Evolutionary conservation across 306 rosid species (phyloP).

Genomic region (Mimosa bimucronata): DNA sequence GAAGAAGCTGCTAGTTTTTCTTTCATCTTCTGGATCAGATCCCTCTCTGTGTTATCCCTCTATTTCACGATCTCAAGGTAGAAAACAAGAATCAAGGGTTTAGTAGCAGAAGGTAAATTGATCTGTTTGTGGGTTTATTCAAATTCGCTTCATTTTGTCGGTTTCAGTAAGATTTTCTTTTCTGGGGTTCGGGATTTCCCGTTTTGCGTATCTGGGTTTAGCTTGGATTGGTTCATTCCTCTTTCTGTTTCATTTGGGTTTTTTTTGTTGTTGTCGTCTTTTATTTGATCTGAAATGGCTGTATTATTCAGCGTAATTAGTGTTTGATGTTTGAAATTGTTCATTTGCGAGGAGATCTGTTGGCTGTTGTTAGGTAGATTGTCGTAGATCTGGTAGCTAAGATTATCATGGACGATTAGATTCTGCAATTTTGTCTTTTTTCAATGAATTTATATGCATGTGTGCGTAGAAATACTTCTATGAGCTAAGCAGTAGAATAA

Average conservation of each 20-base stretch:
- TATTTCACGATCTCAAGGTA: conserved; percentile 26
- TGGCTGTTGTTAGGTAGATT: conserved; percentile 26
- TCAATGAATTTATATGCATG: conserved; percentile 17
- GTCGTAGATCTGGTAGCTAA: conserved; percentile 47
- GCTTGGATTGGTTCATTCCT: not conserved
- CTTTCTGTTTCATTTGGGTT: not conserved
- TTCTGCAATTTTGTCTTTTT: conserved; percentile 21
- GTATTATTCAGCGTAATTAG: not conserved
- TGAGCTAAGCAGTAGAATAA: conserved; percentile 1
- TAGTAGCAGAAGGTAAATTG: conserved; percentile 41
- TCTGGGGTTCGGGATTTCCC: not conserved
- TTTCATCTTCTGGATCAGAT: conserved; percentile 43
- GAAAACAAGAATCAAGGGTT: not conserved
- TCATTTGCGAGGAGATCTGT: conserved; percentile 45
- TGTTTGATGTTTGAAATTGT: conserved; percentile 9
- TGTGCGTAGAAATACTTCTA: not conserved
- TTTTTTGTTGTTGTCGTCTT: too few species aligned
- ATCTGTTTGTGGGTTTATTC: not conserved
- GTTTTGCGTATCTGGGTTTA: not conserved
- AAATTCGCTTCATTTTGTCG: not conserved
- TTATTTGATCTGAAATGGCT: too few species aligned
- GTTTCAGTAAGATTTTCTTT: conserved; percentile 12
- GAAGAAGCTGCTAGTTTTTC: conserved; percentile 17
- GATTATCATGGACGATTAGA: conserved; percentile 19
- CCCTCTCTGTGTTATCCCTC: too few species aligned